Percentiles rank a stretch among this genome's conserved stretches.
Conservation (phyloP, 2,329 filamentous ascomycete species). For the Coniella lustricola region DNA sequence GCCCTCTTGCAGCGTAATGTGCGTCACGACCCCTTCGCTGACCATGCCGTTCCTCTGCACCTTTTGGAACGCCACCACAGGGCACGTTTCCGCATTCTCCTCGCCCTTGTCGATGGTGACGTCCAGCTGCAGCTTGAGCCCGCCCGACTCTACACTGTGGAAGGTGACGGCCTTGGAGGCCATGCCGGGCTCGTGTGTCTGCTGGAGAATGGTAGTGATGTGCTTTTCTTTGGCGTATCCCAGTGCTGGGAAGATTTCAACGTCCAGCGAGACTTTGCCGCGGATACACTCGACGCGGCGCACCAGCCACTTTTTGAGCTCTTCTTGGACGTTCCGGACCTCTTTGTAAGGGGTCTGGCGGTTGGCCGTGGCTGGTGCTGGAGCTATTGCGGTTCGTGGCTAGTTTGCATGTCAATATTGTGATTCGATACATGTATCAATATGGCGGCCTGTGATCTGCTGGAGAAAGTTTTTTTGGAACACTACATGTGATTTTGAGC, state of each 20-base stretch:
- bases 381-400: constrained; percentile 49
- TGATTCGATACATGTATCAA: too few species aligned
- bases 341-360: constrained; percentile 46
- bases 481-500: too few species aligned
- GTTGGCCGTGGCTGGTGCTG: not conserved
- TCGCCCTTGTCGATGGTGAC: constrained; percentile 58
- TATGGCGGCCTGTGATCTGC: too few species aligned
- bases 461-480: too few species aligned
- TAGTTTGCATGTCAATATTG: not conserved
- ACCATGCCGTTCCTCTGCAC: constrained; percentile 43
- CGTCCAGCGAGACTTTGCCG: constrained; percentile 55
- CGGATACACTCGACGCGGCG: constrained; percentile 67
- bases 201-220: constrained; percentile 47
- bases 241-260: constrained; percentile 68
- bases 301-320: constrained; percentile 65
- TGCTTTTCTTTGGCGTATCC: constrained; percentile 61
- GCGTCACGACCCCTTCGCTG: constrained; percentile 57
- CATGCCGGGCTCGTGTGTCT: constrained; percentile 30
- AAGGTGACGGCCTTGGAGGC: constrained; percentile 58
- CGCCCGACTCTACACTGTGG: constrained; percentile 36
- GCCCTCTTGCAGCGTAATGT: constrained; percentile 54
- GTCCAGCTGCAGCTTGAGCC: constrained; percentile 54
- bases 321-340: constrained; percentile 46
- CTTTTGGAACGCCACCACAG: constrained; percentile 49
- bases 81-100: constrained; percentile 37